phyloP scores from a whole-genome alignment of 2,329 filamentous ascomycete genomes.

The Diaporthe sp. region DNA sequence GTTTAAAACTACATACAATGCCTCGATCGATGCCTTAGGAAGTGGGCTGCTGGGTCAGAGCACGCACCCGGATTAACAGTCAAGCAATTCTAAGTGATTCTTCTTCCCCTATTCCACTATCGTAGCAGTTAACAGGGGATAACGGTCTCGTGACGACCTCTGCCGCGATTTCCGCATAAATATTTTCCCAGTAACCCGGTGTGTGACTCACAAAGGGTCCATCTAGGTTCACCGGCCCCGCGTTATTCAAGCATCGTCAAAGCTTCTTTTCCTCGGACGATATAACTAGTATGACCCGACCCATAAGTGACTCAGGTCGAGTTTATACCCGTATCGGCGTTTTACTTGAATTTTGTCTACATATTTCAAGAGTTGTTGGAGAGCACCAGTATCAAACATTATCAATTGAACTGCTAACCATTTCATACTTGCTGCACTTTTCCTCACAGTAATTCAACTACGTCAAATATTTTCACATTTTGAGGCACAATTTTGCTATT shows the following conservation, averaged over 20 bases:
- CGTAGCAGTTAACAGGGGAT: too few species aligned
- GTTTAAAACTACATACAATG: background rate
- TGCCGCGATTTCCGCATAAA: too few species aligned
- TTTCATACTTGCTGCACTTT: background rate
- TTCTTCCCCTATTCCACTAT: too few species aligned
- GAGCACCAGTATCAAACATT: background rate
- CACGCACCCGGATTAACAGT: background rate
- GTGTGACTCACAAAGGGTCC: too few species aligned
- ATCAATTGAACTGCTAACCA: background rate
- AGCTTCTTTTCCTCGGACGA: background rate
- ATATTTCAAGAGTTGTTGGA: background rate
- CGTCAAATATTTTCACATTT: background rate
- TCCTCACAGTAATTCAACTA: background rate
- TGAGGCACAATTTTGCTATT: background rate
- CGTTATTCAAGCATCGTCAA: background rate
- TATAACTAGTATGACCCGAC: background rate
- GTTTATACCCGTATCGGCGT: background rate
- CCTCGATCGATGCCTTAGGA: background rate
- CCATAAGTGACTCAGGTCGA: background rate
- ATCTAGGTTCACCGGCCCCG: background rate
- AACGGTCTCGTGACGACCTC: background rate
- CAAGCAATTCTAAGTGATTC: too few species aligned
- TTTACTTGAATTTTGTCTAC: background rate
- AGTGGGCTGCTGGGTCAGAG: background rate
- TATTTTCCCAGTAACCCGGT: too few species aligned